Evolutionary conservation across 768 basidiomycete species (phyloP).

Genomic region (Leccinum subgranulosum): DNA sequence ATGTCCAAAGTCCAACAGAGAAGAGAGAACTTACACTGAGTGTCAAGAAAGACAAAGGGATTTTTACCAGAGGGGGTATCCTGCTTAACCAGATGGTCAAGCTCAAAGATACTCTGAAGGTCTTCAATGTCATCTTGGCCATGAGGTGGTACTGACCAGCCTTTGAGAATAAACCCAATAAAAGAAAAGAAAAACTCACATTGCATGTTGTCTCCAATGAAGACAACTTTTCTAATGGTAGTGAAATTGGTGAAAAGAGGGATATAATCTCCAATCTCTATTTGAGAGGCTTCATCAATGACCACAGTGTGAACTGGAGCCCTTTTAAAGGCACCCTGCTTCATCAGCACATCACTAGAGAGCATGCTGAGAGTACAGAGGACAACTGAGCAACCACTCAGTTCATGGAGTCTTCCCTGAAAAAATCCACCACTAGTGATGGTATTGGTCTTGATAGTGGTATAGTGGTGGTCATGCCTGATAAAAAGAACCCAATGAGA

Average conservation of each 20-base stretch:
- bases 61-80: conserved; percentile 21
- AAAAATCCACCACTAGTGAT: conserved; percentile 46
- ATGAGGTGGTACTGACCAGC: conserved; percentile 68
- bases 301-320: conserved; percentile 47
- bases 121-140: conserved; percentile 66
- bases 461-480: conserved; percentile 84
- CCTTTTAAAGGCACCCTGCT: conserved; percentile 17
- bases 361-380: conserved; percentile 81
- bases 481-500: conserved; percentile 2
- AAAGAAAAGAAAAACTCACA: conserved; percentile 40
- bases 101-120: conserved; percentile 76
- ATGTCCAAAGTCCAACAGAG: not conserved
- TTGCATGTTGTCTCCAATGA: conserved; percentile 68
- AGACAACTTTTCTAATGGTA: conserved; percentile 50
- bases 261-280: conserved; percentile 54
- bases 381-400: conserved; percentile 47
- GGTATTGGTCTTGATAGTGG: conserved; percentile 42
- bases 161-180: conserved; percentile 26
- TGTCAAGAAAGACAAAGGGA: conserved; percentile 57
- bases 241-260: conserved; percentile 33
- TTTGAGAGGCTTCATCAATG: conserved; percentile 68
- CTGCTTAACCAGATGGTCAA: conserved; percentile 49
- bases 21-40: conserved; percentile 59
- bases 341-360: conserved; percentile 34
- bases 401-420: conserved; percentile 26